Evolutionary conservation across 2,329 filamentous ascomycete species (phyloP).

Genomic region (Botrytis hyacinthi): DNA sequence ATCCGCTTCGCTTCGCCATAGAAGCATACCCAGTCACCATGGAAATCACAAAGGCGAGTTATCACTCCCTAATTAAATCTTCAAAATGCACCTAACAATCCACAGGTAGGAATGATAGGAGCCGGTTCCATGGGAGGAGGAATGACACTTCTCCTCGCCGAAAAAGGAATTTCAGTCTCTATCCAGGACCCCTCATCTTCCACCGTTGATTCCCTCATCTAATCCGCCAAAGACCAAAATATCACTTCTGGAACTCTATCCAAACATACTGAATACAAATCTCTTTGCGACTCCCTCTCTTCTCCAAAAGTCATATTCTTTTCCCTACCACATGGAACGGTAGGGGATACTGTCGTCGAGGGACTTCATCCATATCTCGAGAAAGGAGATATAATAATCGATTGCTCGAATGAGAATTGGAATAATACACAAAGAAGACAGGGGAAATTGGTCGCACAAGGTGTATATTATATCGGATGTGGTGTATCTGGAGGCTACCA

Average conservation of each 20-base stretch:
- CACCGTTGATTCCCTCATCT: slow-evolving; percentile 43
- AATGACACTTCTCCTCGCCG: slow-evolving; percentile 58
- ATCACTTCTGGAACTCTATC: slow-evolving; percentile 36
- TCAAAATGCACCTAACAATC: not conserved
- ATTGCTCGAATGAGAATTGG: slow-evolving; percentile 68
- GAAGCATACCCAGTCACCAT: not conserved
- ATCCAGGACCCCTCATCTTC: slow-evolving; percentile 53
- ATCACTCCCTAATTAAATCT: not conserved
- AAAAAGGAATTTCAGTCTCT: slow-evolving; percentile 53
- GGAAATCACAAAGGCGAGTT: not conserved
- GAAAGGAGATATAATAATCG: slow-evolving; percentile 64
- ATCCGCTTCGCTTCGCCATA: not conserved
- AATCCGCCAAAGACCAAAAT: slow-evolving; percentile 34
- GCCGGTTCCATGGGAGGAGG: slow-evolving; percentile 57
- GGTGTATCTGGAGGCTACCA: slow-evolving; percentile 71
- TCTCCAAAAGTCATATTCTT: slow-evolving; percentile 52
- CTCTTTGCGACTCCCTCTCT: slow-evolving; percentile 43
- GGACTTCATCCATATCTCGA: slow-evolving; percentile 48
- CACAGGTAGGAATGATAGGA: slow-evolving; percentile 54
- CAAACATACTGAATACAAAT: slow-evolving; percentile 46
- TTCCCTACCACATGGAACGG: slow-evolving; percentile 49
- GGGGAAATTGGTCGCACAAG: slow-evolving; percentile 52
- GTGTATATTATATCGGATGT: slow-evolving; percentile 64
- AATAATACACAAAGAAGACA: slow-evolving; percentile 62
- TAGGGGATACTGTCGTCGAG: slow-evolving; percentile 43